Evolutionary conservation across 2,329 filamentous ascomycete species (phyloP).

Genomic region (Plectosphaerella sp.): DNA sequence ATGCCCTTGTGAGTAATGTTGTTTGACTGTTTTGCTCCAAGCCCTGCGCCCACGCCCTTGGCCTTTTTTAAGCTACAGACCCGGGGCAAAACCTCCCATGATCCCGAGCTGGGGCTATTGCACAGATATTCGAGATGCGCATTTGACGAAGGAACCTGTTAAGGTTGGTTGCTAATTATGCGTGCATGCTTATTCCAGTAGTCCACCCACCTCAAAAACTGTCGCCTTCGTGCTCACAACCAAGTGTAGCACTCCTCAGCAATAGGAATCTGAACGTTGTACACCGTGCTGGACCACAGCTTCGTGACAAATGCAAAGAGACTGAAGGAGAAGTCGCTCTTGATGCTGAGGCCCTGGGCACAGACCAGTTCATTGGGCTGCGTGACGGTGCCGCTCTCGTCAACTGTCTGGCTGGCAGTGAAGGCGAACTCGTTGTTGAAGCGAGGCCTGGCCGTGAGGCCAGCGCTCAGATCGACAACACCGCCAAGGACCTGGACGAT

Average conservation of each 20-base stretch:
- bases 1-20: too few relatives aligned
- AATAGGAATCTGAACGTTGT: constrained; percentile 18
- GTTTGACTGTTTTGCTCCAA: too few relatives aligned
- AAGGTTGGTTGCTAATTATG: too few relatives aligned
- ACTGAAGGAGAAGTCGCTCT: constrained; percentile 19
- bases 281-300: constrained; percentile 18
- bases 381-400: constrained; percentile 8
- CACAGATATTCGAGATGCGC: too few relatives aligned
- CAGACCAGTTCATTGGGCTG: constrained; percentile 11
- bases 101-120: too few relatives aligned
- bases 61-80: too few relatives aligned
- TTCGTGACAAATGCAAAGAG: constrained; percentile 18
- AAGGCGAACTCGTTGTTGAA: constrained; percentile 19
- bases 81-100: too few relatives aligned
- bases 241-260: constrained; percentile 20
- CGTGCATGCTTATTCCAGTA: too few relatives aligned
- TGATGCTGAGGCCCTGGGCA: constrained; percentile 16
- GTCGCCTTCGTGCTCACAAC: constrained; percentile 6
- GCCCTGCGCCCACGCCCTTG: too few relatives aligned
- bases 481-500: constrained; percentile 17
- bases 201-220: not conserved
- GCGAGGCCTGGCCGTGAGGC: constrained; percentile 17
- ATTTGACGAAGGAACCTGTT: too few relatives aligned
- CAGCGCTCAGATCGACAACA: constrained; percentile 18
- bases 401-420: constrained; percentile 12